Base-by-base conservation (phyloP, 2,329 filamentous ascomycete genomes). In the Harringtonia aguacate region DNA sequence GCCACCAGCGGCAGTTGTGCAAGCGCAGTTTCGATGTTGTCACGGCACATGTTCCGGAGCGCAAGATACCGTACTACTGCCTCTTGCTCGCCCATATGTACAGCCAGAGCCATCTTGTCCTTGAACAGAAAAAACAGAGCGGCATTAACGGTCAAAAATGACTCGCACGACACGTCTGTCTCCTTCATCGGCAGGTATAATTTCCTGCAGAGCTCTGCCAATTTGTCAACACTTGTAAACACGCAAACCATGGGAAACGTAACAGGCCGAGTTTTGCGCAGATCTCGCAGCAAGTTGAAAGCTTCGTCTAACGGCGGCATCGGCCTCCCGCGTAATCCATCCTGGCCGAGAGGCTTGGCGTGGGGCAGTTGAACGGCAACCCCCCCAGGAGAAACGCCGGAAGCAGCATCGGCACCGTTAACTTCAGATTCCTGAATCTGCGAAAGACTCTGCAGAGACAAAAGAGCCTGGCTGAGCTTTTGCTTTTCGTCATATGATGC, bases 1-100 rank as follows among this genome's bases (percentile, higher is more conserved):
- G 79, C 60, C 48, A 80, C 66, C 27, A 82, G 60, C 12, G 72
- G 71, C 43, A 80, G 61, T 50, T 71, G 35, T 3, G 42, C 39
- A 17, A 49, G 43, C 2, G 39, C 42, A 4, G 45, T 47, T 29
- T 49, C 47, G n/a, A 49, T 21, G 36, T 45, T 45, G 39, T 43
- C 47, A 18, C 47, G 45, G 36, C 47, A 49, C 6, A 34, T 56
- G 31, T 61, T 55, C 38, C 63, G 41, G 65, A 64, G 6, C 54
- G 53, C 36, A 59, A 57, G 37, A 17, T 67, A 65, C 42, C 66
- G 58, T 8, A 48, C 52, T 4, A 44, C 50, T n/a, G 31, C 28
- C 22, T 46, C 45, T 8, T 55, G 52, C 36, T 65, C 63, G 6
- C 39, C 39, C 3, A 24, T 27, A n/a, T 62, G 36, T 7, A 40